Evolutionary conservation across 1,139 yeast species (phyloP).

Genomic region (Pichia sp.): DNA sequence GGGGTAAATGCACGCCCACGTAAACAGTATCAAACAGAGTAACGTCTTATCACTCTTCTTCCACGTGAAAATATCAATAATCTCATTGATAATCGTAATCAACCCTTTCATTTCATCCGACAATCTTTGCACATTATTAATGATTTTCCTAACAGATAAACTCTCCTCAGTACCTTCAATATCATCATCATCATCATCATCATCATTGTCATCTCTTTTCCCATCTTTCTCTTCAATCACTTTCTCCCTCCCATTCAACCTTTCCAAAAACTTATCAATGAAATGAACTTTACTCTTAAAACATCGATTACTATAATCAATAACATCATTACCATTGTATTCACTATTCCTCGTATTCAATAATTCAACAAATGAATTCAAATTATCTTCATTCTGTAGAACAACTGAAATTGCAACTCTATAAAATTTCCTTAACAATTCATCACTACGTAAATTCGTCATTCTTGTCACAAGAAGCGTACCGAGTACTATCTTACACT

Average conservation of each 20-base stretch:
- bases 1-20: constrained; percentile 63
- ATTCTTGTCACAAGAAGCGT: not conserved
- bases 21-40: constrained; percentile 43
- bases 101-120: constrained; percentile 30
- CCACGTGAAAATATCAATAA: constrained; percentile 56
- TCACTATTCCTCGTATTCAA: not conserved
- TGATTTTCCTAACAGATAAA: constrained; percentile 12
- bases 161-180: constrained; percentile 4
- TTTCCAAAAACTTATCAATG: constrained; percentile 1
- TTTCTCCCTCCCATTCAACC: not conserved
- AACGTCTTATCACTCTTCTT: constrained; percentile 53
- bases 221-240: not conserved
- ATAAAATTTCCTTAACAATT: not conserved
- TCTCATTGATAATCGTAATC: constrained; percentile 49
- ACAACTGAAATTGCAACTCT: constrained; percentile 3
- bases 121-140: constrained; percentile 10
- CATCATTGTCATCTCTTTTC: not conserved
- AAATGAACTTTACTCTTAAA: constrained; percentile 2
- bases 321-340: not conserved
- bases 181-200: not conserved
- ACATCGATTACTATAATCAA: too few relatives aligned
- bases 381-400: constrained; percentile 2
- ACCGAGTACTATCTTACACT: not conserved
- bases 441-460: not conserved
- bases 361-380: constrained; percentile 1